Percentiles rank a stretch among this genome's conserved stretches.
Evolutionary conservation across 139 green algal species (phyloP).

Genomic region (Limnomonas spitsbergensis): DNA sequence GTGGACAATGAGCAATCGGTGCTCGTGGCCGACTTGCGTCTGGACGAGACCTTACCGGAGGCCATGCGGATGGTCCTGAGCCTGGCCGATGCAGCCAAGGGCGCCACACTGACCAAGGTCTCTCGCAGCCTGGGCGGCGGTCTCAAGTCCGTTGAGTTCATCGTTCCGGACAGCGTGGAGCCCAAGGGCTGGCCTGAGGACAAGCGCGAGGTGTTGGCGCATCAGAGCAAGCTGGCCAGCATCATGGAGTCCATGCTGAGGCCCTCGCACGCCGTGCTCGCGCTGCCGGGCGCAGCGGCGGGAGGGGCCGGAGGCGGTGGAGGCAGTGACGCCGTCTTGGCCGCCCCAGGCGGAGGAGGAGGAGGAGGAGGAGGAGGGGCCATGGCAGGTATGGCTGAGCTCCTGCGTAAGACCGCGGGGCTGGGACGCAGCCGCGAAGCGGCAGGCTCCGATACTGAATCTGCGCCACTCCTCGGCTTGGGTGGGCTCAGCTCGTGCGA

Average conservation of each 20-base stretch:
- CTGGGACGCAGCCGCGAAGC: not conserved
- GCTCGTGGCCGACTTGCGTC: not conserved
- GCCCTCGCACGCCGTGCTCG: too few species aligned
- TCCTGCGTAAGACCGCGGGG: not conserved
- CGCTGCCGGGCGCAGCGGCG: not conserved
- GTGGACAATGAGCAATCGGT: conserved; percentile 11
- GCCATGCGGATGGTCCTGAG: not conserved
- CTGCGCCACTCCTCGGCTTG: not conserved
- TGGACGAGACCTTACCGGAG: conserved; percentile 2
- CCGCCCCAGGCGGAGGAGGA: not conserved
- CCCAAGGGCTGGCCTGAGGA: too few species aligned
- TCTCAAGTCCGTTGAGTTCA: not conserved
- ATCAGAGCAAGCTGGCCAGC: not conserved
- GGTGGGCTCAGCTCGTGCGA: too few species aligned
- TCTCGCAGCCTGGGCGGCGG: not conserved
- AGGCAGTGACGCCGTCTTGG: too few species aligned
- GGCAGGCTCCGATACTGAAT: not conserved
- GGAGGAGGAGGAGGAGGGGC: not conserved
- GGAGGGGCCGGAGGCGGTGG: too few species aligned
- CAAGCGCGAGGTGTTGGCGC: not conserved
- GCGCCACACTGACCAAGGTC: not conserved
- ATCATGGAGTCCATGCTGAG: not conserved
- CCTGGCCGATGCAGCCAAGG: not conserved
- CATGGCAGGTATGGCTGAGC: not conserved
- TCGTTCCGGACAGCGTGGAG: not conserved